Evolutionary conservation across 108 stramenopile genomes (phyloP).

Genomic region (Cyclotella atomus): DNA sequence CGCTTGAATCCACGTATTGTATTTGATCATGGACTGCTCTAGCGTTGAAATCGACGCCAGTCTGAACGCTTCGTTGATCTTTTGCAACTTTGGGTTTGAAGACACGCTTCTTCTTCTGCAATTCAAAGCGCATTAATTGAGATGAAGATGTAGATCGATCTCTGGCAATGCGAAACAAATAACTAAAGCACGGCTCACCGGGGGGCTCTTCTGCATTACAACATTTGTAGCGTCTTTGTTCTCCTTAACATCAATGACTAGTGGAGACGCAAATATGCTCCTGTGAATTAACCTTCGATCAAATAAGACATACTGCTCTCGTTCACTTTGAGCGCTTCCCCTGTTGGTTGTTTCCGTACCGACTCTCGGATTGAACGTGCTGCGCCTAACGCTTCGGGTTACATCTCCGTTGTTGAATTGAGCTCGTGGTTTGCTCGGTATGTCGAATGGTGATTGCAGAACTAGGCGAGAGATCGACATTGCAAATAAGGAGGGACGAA

Average conservation of each 20-base stretch:
- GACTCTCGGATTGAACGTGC: slow-evolving; percentile 15
- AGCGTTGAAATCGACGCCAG: neutral
- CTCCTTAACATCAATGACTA: no score
- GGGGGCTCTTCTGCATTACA: no score
- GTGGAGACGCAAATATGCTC: no score
- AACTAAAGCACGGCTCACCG: no score
- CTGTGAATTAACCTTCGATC: no score
- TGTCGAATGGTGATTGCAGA: slow-evolving; percentile 21
- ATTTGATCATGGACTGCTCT: neutral
- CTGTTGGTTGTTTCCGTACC: no score
- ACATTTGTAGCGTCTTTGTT: no score
- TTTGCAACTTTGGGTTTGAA: neutral
- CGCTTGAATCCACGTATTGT: neutral
- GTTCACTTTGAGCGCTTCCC: no score
- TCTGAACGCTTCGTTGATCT: neutral
- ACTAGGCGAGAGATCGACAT: slow-evolving; percentile 31
- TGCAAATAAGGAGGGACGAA: neutral
- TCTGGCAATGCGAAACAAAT: no score
- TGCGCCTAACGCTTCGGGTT: slow-evolving; percentile 9
- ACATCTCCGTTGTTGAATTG: neutral
- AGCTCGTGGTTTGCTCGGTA: neutral
- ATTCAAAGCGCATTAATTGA: no score
- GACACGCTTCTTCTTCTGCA: neutral
- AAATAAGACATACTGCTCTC: no score
- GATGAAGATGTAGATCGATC: no score